Evolutionary conservation across 225 moss, liverwort and hornwort genomes (phyloP).

Genomic region (Physcomitrellopsis africana): DNA sequence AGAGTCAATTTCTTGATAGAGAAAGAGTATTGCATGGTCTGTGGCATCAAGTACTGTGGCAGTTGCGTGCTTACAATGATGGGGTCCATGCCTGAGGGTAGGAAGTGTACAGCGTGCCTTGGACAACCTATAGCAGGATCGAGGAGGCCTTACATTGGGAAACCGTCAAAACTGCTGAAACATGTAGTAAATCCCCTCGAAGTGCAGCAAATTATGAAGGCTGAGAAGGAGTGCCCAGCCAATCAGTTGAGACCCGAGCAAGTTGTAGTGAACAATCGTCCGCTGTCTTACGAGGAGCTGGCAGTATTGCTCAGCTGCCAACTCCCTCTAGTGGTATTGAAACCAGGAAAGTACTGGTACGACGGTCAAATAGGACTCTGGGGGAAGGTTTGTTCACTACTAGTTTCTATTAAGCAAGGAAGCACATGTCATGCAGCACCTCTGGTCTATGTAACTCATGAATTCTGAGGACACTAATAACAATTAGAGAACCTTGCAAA

Average conservation of each 20-base stretch:
- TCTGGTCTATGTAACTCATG: neutral
- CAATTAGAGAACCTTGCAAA: neutral
- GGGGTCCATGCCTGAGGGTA: conserved; percentile 97
- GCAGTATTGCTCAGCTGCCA: conserved; percentile 60
- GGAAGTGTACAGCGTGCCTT: conserved; percentile 85
- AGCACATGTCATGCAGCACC: conserved; percentile 11
- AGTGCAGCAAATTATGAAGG: conserved; percentile 97
- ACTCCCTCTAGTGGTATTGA: conserved; percentile 74
- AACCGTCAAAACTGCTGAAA: conserved; percentile 79
- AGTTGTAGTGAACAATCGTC: conserved; percentile 66
- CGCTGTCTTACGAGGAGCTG: conserved; percentile 71
- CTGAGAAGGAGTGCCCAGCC: conserved; percentile 84
- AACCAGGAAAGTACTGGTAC: conserved; percentile 95
- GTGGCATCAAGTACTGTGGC: conserved; percentile 77
- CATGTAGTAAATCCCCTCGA: conserved; percentile 75
- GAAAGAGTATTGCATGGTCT: conserved; percentile 88
- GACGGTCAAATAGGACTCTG: conserved; percentile 94
- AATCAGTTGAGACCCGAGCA: conserved; percentile 91
- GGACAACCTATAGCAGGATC: conserved; percentile 73
- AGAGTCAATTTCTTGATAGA: conserved; percentile 74
- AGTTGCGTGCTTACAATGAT: conserved; percentile 78
- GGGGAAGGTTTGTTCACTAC: conserved; percentile 75
- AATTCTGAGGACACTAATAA: neutral
- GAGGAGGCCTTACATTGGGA: conserved; percentile 79
- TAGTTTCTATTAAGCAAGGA: conserved; percentile 20